Base-by-base conservation (phyloP, 495 filamentous ascomycete species). In the Saxophila tyrrhenica region DNA sequence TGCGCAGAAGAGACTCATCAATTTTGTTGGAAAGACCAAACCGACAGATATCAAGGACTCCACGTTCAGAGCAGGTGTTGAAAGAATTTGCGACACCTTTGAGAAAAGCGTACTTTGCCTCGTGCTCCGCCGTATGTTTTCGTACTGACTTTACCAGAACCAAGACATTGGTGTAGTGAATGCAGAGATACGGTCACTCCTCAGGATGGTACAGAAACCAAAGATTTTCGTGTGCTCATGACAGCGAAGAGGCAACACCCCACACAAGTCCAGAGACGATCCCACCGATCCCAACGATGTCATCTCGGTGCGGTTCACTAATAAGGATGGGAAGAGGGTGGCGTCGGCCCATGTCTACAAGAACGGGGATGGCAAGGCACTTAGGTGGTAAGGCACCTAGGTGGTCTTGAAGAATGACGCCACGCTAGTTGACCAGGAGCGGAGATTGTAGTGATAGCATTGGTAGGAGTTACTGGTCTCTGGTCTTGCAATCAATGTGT, bases 251-350 rank as follows among this genome's bases (percentile, higher is more conserved):
- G 44, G 44, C 19, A 23, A 15, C n/a, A 47, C 19, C 3, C 44
- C 44, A 20, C 44, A 47, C 23, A 47, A 47, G 21, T 47, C 44
- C 23, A 47, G 23, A 11, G 44, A 47, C 44, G 44, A 47, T 24
- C 44, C 44, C 19, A 47, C n/a, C 23, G 44, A 47, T 11, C 16
- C 44, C n/a, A 47, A 47, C 44, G 44, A 47, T 24, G 44, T 47
- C 19, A 47, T 47, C 44, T 47, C 44, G 19, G 44, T 47, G 19
- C 44, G 44, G 1, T 47, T 47, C 44, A 47, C 44, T 23, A 20
- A 47, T 47, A 47, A 20, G n/a, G 23, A 47, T 20, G 44, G 44
- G 21, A 47, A 47, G 23, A 15, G 44, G 19, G 44, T 47, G 44
- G 44, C 44, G 15, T 47, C 44, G 21, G 44, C 44, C 23, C 44